Evolutionary conservation across 2,329 filamentous ascomycete species (phyloP).

Genomic region (Fusarium sp.): DNA sequence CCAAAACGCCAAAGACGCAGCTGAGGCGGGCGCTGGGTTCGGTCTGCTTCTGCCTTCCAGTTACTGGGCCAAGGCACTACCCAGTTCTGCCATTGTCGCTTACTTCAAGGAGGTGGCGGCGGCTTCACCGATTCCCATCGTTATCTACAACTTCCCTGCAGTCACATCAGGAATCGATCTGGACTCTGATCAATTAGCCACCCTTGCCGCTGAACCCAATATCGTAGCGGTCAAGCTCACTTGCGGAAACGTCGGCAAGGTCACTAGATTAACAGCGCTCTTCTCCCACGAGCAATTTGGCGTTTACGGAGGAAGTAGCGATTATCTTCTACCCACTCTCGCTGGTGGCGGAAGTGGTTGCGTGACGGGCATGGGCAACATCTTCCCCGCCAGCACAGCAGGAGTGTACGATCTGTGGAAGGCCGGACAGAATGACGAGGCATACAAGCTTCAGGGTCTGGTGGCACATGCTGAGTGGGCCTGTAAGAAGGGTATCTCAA

Average conservation of each 20-base stretch:
- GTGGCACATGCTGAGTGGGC: constrained; percentile 62
- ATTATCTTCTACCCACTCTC: constrained; percentile 56
- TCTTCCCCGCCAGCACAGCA: constrained; percentile 57
- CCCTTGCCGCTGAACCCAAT: constrained; percentile 69
- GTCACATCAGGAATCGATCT: constrained; percentile 73
- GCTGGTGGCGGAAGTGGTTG: constrained; percentile 55
- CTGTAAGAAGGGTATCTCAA: constrained; percentile 60
- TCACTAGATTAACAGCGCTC: constrained; percentile 66
- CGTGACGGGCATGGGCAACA: constrained; percentile 59
- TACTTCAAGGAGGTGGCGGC: constrained; percentile 75
- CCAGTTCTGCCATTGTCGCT: constrained; percentile 62
- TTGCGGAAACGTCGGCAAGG: constrained; percentile 75
- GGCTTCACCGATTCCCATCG: constrained; percentile 69
- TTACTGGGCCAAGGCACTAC: constrained; percentile 72
- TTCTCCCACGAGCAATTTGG: constrained; percentile 54
- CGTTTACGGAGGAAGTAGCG: constrained; percentile 57
- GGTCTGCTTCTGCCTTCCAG: constrained; percentile 79
- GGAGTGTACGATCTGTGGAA: constrained; percentile 56
- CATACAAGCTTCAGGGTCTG: constrained; percentile 53
- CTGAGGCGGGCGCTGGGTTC: constrained; percentile 75
- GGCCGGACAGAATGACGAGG: constrained; percentile 52
- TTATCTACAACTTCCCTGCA: constrained; percentile 77
- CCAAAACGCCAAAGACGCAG: constrained; percentile 72
- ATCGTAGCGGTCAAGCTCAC: constrained; percentile 76
- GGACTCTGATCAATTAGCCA: constrained; percentile 69